phyloP scores from a whole-genome alignment of 345 rosid species.

The Ceriops decandra region DNA sequence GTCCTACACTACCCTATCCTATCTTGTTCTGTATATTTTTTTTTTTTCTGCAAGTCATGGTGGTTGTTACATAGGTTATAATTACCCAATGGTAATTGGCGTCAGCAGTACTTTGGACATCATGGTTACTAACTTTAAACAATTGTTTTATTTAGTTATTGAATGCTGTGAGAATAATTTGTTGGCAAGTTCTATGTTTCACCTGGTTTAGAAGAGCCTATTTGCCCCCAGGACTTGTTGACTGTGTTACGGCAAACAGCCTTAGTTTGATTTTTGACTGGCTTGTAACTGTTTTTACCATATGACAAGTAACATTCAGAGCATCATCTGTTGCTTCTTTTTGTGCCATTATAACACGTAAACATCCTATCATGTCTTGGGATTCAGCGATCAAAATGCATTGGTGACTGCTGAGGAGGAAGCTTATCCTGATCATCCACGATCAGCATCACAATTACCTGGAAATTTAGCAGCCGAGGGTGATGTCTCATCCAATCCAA shows the following conservation, averaged over 20 bases:
- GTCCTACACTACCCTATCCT: too few species aligned
- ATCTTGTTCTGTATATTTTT: too few species aligned
- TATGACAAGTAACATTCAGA: too few species aligned
- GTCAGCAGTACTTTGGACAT: background rate
- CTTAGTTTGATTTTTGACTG: background rate
- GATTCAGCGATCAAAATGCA: slow-evolving; percentile 44
- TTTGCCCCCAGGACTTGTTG: background rate
- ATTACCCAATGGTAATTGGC: background rate
- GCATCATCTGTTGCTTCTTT: too few species aligned
- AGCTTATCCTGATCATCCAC: slow-evolving; percentile 42
- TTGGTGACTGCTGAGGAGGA: slow-evolving; percentile 46
- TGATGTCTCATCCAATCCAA: slow-evolving; percentile 42
- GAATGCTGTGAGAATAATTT: background rate
- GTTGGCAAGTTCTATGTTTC: background rate
- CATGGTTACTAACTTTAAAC: background rate
- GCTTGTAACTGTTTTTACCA: background rate
- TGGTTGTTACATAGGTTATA: too few species aligned
- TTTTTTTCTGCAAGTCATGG: too few species aligned
- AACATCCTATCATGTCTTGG: slow-evolving; percentile 14
- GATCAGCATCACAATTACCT: slow-evolving; percentile 43
- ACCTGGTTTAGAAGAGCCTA: background rate
- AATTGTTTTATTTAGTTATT: background rate
- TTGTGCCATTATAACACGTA: background rate
- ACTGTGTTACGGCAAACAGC: background rate
- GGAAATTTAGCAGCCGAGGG: slow-evolving; percentile 56